Evolutionary conservation across 192 early-diverging fungal species (phyloP).

Genomic region (Coemansia sp.): DNA sequence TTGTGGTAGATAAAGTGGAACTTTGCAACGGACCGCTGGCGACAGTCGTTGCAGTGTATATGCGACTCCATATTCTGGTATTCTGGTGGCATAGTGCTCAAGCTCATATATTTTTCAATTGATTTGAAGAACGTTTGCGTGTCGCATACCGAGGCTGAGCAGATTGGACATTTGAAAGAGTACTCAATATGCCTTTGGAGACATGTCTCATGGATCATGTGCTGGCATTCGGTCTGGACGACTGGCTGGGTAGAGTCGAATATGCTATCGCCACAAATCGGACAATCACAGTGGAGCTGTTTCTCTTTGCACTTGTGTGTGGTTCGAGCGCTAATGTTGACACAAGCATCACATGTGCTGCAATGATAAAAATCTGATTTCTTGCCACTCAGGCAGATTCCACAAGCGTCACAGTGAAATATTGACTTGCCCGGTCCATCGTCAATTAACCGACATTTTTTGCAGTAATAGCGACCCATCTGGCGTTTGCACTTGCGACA

Average conservation of each 20-base stretch:
- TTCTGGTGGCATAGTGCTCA: slow-evolving; percentile 88
- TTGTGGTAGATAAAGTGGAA: slow-evolving; percentile 98
- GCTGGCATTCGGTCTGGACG: slow-evolving; percentile 68
- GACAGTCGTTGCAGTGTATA: slow-evolving; percentile 96
- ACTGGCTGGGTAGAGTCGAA: slow-evolving; percentile 80
- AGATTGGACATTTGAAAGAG: slow-evolving; percentile 95
- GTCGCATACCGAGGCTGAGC: slow-evolving; percentile 85
- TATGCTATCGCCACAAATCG: slow-evolving; percentile 95
- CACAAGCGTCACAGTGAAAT: slow-evolving; percentile 92
- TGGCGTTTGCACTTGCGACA: slow-evolving; percentile 63
- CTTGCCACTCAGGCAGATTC: slow-evolving; percentile 86
- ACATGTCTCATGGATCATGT: slow-evolving; percentile 89
- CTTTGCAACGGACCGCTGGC: slow-evolving; percentile 73
- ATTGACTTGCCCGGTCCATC: slow-evolving; percentile 77
- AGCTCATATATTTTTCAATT: slow-evolving; percentile 75
- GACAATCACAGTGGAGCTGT: slow-evolving; percentile 88
- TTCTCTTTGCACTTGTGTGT: slow-evolving; percentile 89
- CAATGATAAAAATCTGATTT: slow-evolving; percentile 90
- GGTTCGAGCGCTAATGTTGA: slow-evolving; percentile 68
- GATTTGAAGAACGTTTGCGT: slow-evolving; percentile 77
- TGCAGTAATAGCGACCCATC: slow-evolving; percentile 83
- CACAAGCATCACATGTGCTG: slow-evolving; percentile 86
- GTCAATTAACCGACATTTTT: slow-evolving; percentile 89
- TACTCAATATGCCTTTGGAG: slow-evolving; percentile 79
- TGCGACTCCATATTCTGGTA: slow-evolving; percentile 68